Evolutionary conservation across 495 filamentous ascomycete genomes (phyloP).

Genomic region (Podospora didyma): DNA sequence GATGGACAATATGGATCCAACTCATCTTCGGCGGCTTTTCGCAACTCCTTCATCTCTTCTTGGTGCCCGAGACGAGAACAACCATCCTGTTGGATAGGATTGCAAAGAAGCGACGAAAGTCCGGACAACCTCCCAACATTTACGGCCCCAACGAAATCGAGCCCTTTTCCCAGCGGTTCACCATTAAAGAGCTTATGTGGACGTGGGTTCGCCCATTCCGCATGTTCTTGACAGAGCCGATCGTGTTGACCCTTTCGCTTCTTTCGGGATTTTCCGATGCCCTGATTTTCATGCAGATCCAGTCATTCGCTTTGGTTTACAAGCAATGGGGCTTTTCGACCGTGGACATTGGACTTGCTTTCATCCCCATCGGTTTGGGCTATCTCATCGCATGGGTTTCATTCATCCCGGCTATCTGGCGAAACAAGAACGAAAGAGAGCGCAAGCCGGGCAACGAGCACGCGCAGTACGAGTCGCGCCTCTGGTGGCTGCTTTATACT

Average conservation of each 20-base stretch:
- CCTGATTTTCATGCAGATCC: conserved; percentile 77
- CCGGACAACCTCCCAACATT: conserved; percentile 48
- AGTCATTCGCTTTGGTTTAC: conserved; percentile 63
- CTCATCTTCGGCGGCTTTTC: conserved; percentile 67
- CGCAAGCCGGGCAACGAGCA: conserved; percentile 53
- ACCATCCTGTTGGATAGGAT: conserved; percentile 64
- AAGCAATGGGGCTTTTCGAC: conserved; percentile 58
- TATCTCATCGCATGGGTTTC: conserved; percentile 61
- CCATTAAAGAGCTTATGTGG: conserved; percentile 49
- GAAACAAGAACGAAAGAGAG: conserved; percentile 50
- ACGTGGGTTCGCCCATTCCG: conserved; percentile 71
- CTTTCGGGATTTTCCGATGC: conserved; percentile 75
- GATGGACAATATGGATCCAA: conserved; percentile 79
- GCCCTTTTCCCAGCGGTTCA: conserved; percentile 47
- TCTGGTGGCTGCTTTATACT: conserved; percentile 57
- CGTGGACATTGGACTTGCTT: conserved; percentile 55
- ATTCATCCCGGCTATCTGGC: conserved; percentile 60
- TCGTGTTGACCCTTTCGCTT: conserved; percentile 66
- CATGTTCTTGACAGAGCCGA: conserved; percentile 75
- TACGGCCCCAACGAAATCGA: conserved; percentile 61
- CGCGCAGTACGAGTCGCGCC: conserved; percentile 55
- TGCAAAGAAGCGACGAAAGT: conserved; percentile 59
- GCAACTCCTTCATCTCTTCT: conserved; percentile 61
- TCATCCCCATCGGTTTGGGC: conserved; percentile 60
- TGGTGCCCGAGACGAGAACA: conserved; percentile 65